Percentiles rank a stretch among this genome's conserved stretches.
Conservation (phyloP, 768 basidiomycete genomes). For the Rhizopogon vulgaris region DNA sequence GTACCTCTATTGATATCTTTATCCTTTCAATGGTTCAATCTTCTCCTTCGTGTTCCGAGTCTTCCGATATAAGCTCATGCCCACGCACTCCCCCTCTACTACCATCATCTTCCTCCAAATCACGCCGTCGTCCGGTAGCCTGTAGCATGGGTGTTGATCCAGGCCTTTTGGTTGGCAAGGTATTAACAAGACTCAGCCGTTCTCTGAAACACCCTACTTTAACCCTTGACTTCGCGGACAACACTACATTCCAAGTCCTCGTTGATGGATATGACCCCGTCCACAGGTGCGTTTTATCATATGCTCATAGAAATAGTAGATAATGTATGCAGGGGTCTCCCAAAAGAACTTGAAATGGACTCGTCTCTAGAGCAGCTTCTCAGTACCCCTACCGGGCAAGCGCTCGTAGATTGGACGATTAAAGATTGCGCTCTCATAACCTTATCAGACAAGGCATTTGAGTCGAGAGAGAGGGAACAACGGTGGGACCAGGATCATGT, state of each 20-base stretch:
- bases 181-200: conserved; percentile 32
- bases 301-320: background rate
- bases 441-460: conserved; percentile 55
- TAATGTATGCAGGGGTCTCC: conserved; percentile 33
- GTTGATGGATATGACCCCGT: conserved; percentile 59
- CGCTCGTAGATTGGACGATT: conserved; percentile 35
- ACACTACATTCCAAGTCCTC: conserved; percentile 41
- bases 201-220: conserved; percentile 40
- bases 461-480: conserved; percentile 26
- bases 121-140: conserved; percentile 28
- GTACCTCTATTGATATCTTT: background rate
- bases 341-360: conserved; percentile 55
- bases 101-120: conserved; percentile 17
- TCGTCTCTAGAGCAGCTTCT: conserved; percentile 35
- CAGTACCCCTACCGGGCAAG: conserved; percentile 28
- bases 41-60: conserved; percentile 4
- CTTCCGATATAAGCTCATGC: conserved; percentile 7
- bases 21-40: conserved; percentile 10
- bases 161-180: conserved; percentile 37
- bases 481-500: conserved; percentile 31
- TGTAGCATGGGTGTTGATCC: conserved; percentile 35
- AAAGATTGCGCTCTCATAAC: conserved; percentile 48
- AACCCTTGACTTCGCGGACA: conserved; percentile 42
- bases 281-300: conserved; percentile 25
- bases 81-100: conserved; percentile 10